phyloP scores from a whole-genome alignment of 2,329 filamentous ascomycete species.

The Aspergillus glaucus region DNA sequence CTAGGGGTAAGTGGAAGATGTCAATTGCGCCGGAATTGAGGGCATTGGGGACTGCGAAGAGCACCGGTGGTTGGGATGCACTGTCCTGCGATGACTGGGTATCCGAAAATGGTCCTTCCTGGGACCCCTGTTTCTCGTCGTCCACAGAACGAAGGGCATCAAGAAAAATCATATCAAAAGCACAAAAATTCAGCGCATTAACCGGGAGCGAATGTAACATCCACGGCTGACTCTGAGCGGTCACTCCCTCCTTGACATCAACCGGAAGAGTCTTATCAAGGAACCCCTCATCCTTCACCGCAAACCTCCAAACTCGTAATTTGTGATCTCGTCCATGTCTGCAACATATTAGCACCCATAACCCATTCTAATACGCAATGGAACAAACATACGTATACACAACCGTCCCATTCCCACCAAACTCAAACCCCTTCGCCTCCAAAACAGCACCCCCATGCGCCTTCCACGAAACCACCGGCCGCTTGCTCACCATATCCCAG shows the following conservation, averaged over 20 bases:
- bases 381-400: conserved; percentile 68
- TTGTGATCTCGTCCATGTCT: conserved; percentile 90
- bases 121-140: background rate
- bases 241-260: conserved; percentile 46
- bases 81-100: background rate
- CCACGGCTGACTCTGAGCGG: conserved; percentile 59
- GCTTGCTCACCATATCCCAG: conserved; percentile 78
- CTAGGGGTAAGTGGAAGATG: conserved; percentile 73
- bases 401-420: conserved; percentile 42
- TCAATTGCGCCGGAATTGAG: conserved; percentile 71
- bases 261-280: conserved; percentile 67
- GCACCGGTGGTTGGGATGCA: conserved; percentile 33
- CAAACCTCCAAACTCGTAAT: conserved; percentile 76
- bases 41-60: conserved; percentile 77
- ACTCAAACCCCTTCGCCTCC: conserved; percentile 60
- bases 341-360: conserved; percentile 3
- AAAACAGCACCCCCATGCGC: conserved; percentile 75
- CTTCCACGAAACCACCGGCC: conserved; percentile 77
- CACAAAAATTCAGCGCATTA: conserved; percentile 95
- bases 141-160: conserved; percentile 17
- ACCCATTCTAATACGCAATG: background rate
- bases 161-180: conserved; percentile 27
- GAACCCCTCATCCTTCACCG: conserved; percentile 50
- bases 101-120: background rate
- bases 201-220: conserved; percentile 76